Evolutionary conservation across 2,329 filamentous ascomycete genomes (phyloP), one percentile per base, ranked within the genome.

Genomic region (Bipolaris cookei): DNA sequence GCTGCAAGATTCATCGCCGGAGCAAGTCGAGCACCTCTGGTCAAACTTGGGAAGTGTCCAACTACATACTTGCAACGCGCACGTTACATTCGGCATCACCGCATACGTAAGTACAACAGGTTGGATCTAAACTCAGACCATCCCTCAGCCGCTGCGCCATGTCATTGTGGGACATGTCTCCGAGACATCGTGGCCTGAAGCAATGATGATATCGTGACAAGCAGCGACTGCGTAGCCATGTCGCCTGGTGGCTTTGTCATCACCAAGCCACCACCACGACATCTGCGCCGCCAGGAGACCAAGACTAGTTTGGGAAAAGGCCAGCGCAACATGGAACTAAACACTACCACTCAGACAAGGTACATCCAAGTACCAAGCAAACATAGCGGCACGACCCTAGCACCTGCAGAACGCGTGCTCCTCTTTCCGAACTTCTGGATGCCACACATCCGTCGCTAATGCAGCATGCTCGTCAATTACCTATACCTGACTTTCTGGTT

Each of bases 391-490:
- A 62, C 20, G 51, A 56, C 35, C 62, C 65, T 53, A 47, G 60
- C 51, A 56, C 51, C 44, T 66, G 56, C 64, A 66, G 53, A 42
- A 52, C 56, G 43, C 46, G 25, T n/a, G 21, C 39, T 52, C 47
- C 57, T 54, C 52, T 62, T 62, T 65, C 63, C 62, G 51, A 58
- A 44, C 50, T 56, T 56, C 53, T 59, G 62, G 56, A 59, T 53
- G 54, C 59, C 45, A 64, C 41, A 38, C 37, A 55, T 58, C 51
- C 54, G 56, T 57, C 66, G 62, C 68, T 69, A 68, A 69, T 66
- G 66, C 65, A 62, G 34, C 59, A 35, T 52, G 45, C 34, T 47
- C 57, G 58, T 54, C 45, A 61, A 49, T 38, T 55, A 46, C 54
- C 43, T 55, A 46, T 56, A 45, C 63, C 54, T 54, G 45, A 59